A percentile compares a stretch with the other conserved stretches of the same genome.
Evolutionary conservation across 164 flowering plant species (phyloP).

Genomic region (Saururus chinensis): DNA sequence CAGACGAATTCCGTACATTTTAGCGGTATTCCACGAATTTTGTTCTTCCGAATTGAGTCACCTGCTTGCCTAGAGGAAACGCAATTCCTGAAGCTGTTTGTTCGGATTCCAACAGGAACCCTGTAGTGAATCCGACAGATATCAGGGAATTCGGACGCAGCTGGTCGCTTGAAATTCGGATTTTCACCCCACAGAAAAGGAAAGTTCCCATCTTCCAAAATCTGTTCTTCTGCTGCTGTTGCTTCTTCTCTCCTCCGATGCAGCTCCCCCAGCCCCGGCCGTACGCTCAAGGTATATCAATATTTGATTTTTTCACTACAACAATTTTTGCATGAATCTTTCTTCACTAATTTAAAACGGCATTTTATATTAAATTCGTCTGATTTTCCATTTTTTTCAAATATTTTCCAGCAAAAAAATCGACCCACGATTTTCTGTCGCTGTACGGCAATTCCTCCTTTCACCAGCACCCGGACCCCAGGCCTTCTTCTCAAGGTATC

Average conservation of each 20-base stretch:
- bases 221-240: no score
- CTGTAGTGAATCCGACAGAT: no score
- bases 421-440: constrained; percentile 82
- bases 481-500: constrained; percentile 55
- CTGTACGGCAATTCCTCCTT: constrained; percentile 45
- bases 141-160: no score
- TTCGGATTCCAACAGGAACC: background rate
- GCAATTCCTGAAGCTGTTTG: background rate
- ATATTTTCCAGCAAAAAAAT: constrained; percentile 40
- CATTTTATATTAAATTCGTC: background rate
- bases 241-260: constrained; percentile 22
- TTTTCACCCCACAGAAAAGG: no score
- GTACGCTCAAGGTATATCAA: constrained; percentile 39
- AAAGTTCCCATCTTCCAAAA: no score
- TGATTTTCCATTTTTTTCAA: background rate
- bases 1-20: no score
- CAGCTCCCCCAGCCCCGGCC: constrained; percentile 77
- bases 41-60: no score
- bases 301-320: no score
- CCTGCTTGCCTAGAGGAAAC: background rate
- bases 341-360: no score
- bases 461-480: constrained; percentile 68
- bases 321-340: no score
- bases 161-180: no score
- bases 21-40: no score